A percentile compares a stretch with the other conserved stretches of the same genome.
Conservation (phyloP, 2,329 filamentous ascomycete genomes). For the Fusarium goolgardi region DNA sequence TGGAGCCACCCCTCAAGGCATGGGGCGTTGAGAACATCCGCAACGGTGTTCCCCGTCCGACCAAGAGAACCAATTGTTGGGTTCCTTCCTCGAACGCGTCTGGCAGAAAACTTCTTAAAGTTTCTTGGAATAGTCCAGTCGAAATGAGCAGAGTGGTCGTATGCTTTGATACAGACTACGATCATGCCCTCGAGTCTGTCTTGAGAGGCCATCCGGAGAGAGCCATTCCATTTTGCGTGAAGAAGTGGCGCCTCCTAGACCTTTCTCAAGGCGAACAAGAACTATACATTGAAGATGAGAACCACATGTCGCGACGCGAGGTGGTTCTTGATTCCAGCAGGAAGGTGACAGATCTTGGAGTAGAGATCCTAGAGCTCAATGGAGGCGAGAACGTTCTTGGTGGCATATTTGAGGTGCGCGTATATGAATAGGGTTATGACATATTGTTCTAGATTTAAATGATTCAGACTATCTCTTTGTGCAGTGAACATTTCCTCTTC, state of each 20-base stretch:
- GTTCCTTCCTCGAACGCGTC: background rate
- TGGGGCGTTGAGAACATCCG: background rate
- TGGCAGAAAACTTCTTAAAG: background rate
- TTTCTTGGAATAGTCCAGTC: background rate
- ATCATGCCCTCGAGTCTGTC: constrained; percentile 18
- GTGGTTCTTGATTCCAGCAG: background rate
- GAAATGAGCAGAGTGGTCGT: background rate
- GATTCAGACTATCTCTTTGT: background rate
- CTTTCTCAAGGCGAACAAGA: background rate
- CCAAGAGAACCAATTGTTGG: constrained; percentile 24
- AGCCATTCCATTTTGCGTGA: constrained; percentile 14
- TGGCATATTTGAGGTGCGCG: constrained; percentile 8
- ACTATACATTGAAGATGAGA: constrained; percentile 3
- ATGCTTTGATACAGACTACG: constrained; percentile 19
- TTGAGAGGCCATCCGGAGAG: constrained; percentile 19
- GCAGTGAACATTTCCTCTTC: background rate
- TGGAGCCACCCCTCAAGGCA: background rate
- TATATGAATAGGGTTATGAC: background rate
- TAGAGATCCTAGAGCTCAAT: constrained; percentile 9
- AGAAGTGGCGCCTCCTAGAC: constrained; percentile 10
- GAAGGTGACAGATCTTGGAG: background rate
- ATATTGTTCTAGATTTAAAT: rapidly evolving
- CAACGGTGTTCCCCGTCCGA: constrained; percentile 5
- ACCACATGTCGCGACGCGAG: constrained; percentile 9
- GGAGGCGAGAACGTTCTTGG: constrained; percentile 4